phyloP scores from a whole-genome alignment of 768 basidiomycete genomes.

The Xerocomellus intermedius region DNA sequence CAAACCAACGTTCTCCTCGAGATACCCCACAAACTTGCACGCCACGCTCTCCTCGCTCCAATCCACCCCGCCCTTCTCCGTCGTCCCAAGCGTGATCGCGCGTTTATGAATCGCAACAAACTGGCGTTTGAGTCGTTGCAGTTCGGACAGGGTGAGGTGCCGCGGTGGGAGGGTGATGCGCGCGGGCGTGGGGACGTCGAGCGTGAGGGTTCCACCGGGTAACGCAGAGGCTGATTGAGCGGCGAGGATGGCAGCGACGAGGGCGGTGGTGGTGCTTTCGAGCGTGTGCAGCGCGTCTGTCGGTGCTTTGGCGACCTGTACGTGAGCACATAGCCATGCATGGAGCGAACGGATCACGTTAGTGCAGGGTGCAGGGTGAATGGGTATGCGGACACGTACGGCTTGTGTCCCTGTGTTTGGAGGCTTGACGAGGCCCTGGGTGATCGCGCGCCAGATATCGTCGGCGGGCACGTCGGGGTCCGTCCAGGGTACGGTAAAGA shows the following conservation, averaged over 20 bases:
- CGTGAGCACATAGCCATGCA: too few relatives aligned
- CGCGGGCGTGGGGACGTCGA: slow-evolving; percentile 39
- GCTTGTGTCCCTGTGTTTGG: slow-evolving; percentile 82
- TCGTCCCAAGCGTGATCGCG: slow-evolving; percentile 79
- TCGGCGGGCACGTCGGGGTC: slow-evolving; percentile 64
- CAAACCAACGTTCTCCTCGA: slow-evolving; percentile 59
- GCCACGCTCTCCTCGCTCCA: slow-evolving; percentile 74
- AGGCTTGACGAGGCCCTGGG: slow-evolving; percentile 76
- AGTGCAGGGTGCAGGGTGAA: too few relatives aligned
- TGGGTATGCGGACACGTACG: slow-evolving; percentile 38
- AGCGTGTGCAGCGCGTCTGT: slow-evolving; percentile 84
- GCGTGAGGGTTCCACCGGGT: slow-evolving; percentile 42
- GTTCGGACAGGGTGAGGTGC: slow-evolving; percentile 76
- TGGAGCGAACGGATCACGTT: too few relatives aligned
- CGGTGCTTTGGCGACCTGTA: slow-evolving; percentile 76
- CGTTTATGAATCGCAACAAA: slow-evolving; percentile 90
- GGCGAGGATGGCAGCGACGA: slow-evolving; percentile 72
- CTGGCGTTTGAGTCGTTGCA: slow-evolving; percentile 88
- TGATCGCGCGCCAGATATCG: slow-evolving; percentile 79
- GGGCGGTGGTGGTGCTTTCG: slow-evolving; percentile 69
- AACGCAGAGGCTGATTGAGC: slow-evolving; percentile 52
- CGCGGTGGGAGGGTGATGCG: slow-evolving; percentile 64
- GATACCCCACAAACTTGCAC: slow-evolving; percentile 65
- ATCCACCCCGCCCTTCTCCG: slow-evolving; percentile 71
- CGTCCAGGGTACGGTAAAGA: slow-evolving; percentile 80